phyloP scores from a whole-genome alignment of 2,329 filamentous ascomycete genomes.

The Monosporascus sp. region DNA sequence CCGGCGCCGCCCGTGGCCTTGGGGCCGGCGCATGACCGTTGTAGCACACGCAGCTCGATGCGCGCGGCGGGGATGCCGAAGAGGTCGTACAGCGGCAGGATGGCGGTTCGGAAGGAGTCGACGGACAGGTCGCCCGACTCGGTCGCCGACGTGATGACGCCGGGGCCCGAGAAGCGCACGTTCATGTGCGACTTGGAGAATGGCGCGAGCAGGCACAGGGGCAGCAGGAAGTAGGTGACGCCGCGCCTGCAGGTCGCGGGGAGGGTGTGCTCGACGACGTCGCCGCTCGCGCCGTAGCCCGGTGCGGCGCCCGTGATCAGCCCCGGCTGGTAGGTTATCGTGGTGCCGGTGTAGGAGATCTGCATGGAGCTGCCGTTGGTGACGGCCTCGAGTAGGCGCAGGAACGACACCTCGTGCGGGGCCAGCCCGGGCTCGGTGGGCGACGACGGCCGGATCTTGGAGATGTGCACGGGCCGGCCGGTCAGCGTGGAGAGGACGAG shows the following conservation, averaged over 20 bases:
- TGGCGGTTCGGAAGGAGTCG: constrained; percentile 88
- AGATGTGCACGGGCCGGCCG: constrained; percentile 83
- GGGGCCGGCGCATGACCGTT: constrained; percentile 70
- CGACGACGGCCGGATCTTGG: constrained; percentile 84
- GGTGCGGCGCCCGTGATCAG: constrained; percentile 81
- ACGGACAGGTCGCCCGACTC: constrained; percentile 81
- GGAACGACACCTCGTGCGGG: constrained; percentile 89
- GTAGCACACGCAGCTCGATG: constrained; percentile 79
- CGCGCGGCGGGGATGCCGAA: constrained; percentile 78
- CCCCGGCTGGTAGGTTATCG: constrained; percentile 85
- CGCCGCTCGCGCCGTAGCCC: constrained; percentile 62
- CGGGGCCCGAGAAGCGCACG: constrained; percentile 81
- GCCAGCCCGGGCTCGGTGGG: constrained; percentile 83
- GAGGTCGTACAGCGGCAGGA: constrained; percentile 81
- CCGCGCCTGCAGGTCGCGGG: constrained; percentile 73
- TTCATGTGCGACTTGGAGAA: constrained; percentile 92
- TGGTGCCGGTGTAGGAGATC: constrained; percentile 93
- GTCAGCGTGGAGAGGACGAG: constrained; percentile 88
- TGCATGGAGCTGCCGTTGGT: constrained; percentile 95
- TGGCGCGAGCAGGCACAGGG: constrained; percentile 82
- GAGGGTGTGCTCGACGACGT: constrained; percentile 74
- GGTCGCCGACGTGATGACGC: constrained; percentile 86
- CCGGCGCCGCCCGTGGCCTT: constrained; percentile 78
- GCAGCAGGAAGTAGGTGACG: constrained; percentile 86
- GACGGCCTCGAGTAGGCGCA: constrained; percentile 87